A percentile compares a stretch with the other conserved stretches of the same genome.
These are phyloP conservation scores for Aspergillus conjunctus DNA, from an alignment of 495 filamentous ascomycete genomes.

Conservation along the genomic window DNA sequence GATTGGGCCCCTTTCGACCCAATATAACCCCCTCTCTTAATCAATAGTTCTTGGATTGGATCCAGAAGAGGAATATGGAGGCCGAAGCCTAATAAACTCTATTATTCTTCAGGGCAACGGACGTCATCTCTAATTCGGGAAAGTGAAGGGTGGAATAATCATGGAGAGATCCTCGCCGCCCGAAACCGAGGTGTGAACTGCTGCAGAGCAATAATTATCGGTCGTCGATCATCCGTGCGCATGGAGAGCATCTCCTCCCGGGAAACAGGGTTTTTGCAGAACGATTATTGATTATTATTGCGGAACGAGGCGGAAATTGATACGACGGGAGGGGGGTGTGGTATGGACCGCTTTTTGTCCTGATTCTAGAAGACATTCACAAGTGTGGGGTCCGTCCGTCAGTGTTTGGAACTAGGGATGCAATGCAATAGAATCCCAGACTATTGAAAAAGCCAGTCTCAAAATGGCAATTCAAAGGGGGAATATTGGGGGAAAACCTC, in stretches of 20 bases:
- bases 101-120: background rate
- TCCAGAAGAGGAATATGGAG: constrained; percentile 2
- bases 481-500: constrained; percentile 10
- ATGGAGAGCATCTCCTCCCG: background rate
- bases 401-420: constrained; percentile 15
- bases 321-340: background rate
- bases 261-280: constrained; percentile 14
- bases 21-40: background rate
- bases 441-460: constrained; percentile 22
- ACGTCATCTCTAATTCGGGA: constrained; percentile 18
- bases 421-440: constrained; percentile 20
- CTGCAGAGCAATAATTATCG: constrained; percentile 20
- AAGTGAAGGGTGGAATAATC: background rate
- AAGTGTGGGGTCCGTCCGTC: background rate
- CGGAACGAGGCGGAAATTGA: background rate
- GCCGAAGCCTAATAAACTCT: background rate
- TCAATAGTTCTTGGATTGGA: background rate
- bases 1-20: background rate
- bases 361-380: constrained; percentile 9
- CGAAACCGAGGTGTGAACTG: constrained; percentile 10
- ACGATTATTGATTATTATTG: constrained; percentile 7
- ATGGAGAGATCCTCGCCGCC: background rate
- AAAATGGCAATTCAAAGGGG: constrained; percentile 14
- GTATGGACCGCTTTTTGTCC: background rate
- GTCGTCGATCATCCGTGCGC: constrained; percentile 22